Evolutionary conservation across 1,139 yeast genomes (phyloP), one percentile per base, ranked within the genome.

Genomic region (Magnusiomyces magnusii): DNA sequence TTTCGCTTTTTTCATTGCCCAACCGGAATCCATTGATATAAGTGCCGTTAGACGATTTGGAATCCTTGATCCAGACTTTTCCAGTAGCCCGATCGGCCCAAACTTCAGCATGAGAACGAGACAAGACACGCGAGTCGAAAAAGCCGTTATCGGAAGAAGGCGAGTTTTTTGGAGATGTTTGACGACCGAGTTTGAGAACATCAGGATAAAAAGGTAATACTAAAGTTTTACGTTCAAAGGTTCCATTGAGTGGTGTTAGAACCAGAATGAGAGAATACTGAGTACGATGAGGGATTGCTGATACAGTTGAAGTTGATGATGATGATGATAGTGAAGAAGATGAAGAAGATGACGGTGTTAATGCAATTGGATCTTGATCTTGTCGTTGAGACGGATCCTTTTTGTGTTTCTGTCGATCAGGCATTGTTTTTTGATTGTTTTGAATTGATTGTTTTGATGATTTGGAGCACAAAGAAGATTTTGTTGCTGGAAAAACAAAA

Each of bases 41-140:
- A 0, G 99, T 93, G 13, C 99, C 99, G 73, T 93, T 93, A 24
- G 97, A 87, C 10, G 96, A 87, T 57, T 91, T 90, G 66, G 91
- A 79, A 73, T 93, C 99, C 66, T 86, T 83, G 51, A 93, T 80
- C 80, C 81, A 89, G 44, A 93, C 79, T 61, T 80, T 80, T 15
- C 95, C 92, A 5, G 77, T 76, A 28, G 75, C 75, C n/a, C 83
- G 76, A 66, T 87, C 92, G 50, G 91, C 84, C 77, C 83, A 89
- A 63, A 93, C 76, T 66, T 89, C 93, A 0, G 99, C 99, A 73
- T 93, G 99, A 68, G 88, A 93, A 64, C 99, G 78, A 52, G 96
- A 86, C 56, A 93, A 79, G 17, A 95, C 99, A 47, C 99, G 78
- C 10, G 97, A 90, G 71, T 93, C 99, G 69, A 93, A 93, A 71